Evolutionary conservation across 768 basidiomycete species (phyloP).

Genomic region (Lactarius pseudohatsudake): DNA sequence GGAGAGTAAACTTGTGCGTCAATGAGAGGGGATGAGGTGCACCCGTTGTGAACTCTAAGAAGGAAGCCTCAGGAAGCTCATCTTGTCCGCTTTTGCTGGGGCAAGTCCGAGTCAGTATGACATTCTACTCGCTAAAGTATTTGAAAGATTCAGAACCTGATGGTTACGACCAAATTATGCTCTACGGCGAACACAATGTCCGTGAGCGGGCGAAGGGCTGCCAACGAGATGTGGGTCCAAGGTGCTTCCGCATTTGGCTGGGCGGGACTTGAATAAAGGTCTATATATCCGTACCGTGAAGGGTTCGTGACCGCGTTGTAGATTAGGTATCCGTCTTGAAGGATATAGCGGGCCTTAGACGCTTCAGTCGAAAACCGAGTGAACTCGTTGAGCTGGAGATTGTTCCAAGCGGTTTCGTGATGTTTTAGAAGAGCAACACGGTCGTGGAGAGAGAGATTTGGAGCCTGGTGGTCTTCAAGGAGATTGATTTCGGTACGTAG

Average conservation of each 20-base stretch:
- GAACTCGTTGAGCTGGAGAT: neutral
- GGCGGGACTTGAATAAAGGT: conserved; percentile 7
- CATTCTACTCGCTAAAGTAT: neutral
- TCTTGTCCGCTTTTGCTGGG: neutral
- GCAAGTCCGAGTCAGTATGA: neutral
- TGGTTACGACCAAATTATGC: conserved; percentile 10
- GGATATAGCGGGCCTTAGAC: neutral
- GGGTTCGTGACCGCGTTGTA: neutral
- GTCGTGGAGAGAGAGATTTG: neutral
- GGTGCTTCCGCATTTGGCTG: neutral
- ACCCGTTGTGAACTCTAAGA: conserved; percentile 17
- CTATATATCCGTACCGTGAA: conserved; percentile 13
- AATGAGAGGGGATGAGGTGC: conserved; percentile 12
- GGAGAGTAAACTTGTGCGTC: too few species aligned
- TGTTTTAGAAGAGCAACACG: neutral
- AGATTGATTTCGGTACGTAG: neutral
- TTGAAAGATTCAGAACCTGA: conserved; percentile 1
- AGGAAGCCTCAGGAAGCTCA: neutral
- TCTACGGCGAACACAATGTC: conserved; percentile 14
- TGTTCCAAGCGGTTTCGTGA: neutral
- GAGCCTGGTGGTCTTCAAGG: neutral
- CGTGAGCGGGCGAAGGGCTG: neutral
- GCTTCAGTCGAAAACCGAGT: neutral
- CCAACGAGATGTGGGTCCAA: conserved; percentile 11
- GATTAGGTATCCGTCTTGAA: conserved; percentile 12